Evolutionary conservation across 768 basidiomycete genomes (phyloP), one percentile per base, ranked within the genome.

Genomic region (Fomitopsis serialis): DNA sequence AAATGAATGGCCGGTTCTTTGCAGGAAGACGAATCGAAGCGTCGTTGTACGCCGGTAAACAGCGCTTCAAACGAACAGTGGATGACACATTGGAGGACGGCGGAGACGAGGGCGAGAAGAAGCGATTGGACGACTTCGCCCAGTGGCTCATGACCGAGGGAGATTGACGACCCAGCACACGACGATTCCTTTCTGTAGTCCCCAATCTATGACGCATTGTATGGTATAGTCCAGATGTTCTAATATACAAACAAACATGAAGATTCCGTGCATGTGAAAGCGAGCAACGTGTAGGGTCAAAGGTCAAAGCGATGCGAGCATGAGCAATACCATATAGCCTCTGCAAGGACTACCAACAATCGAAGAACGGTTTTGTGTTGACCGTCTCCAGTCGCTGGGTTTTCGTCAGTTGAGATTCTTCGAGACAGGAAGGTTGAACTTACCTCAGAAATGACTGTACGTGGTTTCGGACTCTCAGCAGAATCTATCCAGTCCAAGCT

Each of bases 1-100:
- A 87, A 85, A 98, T 98, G 93, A 81, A 95, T 59, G 91, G 91
- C 8, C 78, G 95, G 37, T 97, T 83, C 70, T 98, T 98, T 63
- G 87, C 84, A 24, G 92, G 92, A 12, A 79, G 91, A 42, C 78
- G 80, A 42, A 76, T 99, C 46, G 83, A 89, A 63, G 97, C 96
- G 1, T 80, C 80, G 2, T 73, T 97, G 13, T 95, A 84, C 66
- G 77, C 79, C 24, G 95, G 94, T 46, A 86, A 83, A 67, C 86
- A 94, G 64, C 74, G 84, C 40, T 98, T 89, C 76, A 80, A 75
- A 58, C 86, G 88, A 50, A 87, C 82, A 55, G 92, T 89, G 9
- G 72, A 72, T 23, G 85, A 85, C n/a, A 83, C 81, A 1, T 51
- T 75, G 2, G 83, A 78, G 51, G 85, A 77, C 7, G 83, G 80